Conservation (phyloP, 352 stramenopile species). For the Aphanomyces euteiches region DNA sequence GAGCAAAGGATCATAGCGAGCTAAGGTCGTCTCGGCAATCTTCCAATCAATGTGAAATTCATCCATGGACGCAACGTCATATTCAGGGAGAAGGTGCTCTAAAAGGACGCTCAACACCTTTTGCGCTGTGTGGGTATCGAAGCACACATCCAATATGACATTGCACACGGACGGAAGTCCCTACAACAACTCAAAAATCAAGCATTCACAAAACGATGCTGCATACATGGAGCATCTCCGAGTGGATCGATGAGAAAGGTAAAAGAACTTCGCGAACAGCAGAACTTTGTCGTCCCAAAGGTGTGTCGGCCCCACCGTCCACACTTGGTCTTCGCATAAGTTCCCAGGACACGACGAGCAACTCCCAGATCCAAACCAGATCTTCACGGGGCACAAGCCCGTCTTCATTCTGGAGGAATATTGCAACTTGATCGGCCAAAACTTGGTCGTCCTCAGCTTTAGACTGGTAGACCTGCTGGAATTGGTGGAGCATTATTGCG, state of each 20-base stretch:
- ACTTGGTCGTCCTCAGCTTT: background rate
- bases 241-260: background rate
- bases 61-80: constrained; percentile 8
- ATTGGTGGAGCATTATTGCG: background rate
- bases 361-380: constrained; percentile 9
- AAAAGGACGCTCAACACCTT: constrained; percentile 12
- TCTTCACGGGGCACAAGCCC: background rate
- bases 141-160: background rate
- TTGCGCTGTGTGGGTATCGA: background rate
- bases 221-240: constrained; percentile 15
- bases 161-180: constrained; percentile 9
- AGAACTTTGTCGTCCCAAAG: background rate
- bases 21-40: background rate
- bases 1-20: background rate
- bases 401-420: constrained; percentile 2
- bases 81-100: constrained; percentile 14
- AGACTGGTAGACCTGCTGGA: constrained; percentile 1
- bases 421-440: constrained; percentile 4
- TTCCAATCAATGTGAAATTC: constrained; percentile 20
- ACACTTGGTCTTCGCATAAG: background rate
- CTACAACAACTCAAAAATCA: background rate
- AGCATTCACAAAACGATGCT: too few relatives aligned
- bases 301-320: background rate
- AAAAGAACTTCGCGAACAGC: background rate
- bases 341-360: constrained; percentile 3